These are phyloP conservation scores for Mycena amicta DNA, from an alignment of 768 basidiomycete genomes.

Conservation along the genomic window DNA sequence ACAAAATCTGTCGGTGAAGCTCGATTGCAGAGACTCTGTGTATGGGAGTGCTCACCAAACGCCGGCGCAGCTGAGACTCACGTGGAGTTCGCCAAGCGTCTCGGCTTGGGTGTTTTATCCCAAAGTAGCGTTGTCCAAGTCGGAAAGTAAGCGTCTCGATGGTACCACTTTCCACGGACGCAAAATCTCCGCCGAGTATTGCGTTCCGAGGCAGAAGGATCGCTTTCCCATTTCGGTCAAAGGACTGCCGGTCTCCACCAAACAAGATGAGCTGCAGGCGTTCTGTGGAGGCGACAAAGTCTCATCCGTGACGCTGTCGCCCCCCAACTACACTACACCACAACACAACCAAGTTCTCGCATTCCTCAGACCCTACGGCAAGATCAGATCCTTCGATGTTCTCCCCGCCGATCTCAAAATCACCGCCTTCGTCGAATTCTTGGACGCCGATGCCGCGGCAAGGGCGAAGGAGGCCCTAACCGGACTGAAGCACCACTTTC, in stretches of 20 bases:
- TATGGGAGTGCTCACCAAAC: slow-evolving; percentile 3
- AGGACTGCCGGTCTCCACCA: slow-evolving; percentile 4
- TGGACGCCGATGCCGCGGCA: neutral
- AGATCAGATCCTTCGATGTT: slow-evolving; percentile 12
- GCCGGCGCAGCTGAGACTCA: slow-evolving; percentile 6
- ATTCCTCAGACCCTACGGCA: slow-evolving; percentile 5
- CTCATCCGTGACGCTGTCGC: slow-evolving; percentile 6
- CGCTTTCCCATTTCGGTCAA: slow-evolving; percentile 8
- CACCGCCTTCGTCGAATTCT: slow-evolving; percentile 13
- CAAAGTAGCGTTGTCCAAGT: slow-evolving; percentile 8
- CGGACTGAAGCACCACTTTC: slow-evolving; percentile 9
- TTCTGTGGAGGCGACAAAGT: slow-evolving; percentile 12
- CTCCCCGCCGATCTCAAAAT: slow-evolving; percentile 14
- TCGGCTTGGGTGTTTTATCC: slow-evolving; percentile 20
- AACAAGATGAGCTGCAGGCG: neutral
- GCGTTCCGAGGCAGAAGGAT: slow-evolving; percentile 2
- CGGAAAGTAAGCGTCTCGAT: slow-evolving; percentile 10
- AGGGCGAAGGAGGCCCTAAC: slow-evolving; percentile 1
- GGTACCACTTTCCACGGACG: slow-evolving; percentile 4
- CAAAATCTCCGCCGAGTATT: slow-evolving; percentile 14
- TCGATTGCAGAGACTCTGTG: slow-evolving; percentile 12
- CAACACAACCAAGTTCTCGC: slow-evolving; percentile 8
- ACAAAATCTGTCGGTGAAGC: neutral
- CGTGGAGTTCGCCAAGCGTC: slow-evolving; percentile 17
- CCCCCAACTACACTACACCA: slow-evolving; percentile 11